A percentile compares a stretch with the other conserved stretches of the same genome.
These are phyloP conservation scores for Cladobotryum protrusum DNA, from an alignment of 2,329 filamentous ascomycete species.

Conservation along the genomic window DNA sequence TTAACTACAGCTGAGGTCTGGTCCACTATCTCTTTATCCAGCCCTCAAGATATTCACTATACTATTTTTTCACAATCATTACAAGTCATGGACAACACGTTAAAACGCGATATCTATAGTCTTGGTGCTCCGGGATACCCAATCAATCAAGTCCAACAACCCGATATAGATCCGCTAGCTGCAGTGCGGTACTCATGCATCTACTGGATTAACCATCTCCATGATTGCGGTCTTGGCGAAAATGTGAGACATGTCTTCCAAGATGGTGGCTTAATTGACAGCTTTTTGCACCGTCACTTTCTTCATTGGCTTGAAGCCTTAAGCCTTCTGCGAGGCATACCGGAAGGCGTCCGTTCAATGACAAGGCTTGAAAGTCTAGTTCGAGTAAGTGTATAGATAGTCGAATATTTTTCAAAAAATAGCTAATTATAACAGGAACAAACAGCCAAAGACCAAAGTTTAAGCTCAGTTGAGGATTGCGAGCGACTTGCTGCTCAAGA, in stretches of 20 bases:
- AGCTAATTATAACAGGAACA: background rate
- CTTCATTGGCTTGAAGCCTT: constrained; percentile 39
- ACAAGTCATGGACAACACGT: constrained; percentile 6
- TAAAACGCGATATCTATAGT: constrained; percentile 18
- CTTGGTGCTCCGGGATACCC: constrained; percentile 13
- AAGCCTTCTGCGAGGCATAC: constrained; percentile 24
- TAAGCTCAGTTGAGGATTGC: background rate
- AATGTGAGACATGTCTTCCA: background rate
- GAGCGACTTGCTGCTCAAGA: no score
- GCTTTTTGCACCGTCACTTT: constrained; percentile 29
- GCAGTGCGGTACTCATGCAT: constrained; percentile 13
- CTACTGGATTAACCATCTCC: constrained; percentile 18
- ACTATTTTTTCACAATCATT: background rate
- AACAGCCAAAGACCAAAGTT: background rate
- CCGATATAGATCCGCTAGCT: constrained; percentile 9
- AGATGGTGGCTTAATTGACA: constrained; percentile 19
- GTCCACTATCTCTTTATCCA: constrained; percentile 24
- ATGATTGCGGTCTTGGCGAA: background rate
- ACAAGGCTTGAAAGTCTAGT: constrained; percentile 7
- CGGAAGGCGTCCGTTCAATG: constrained; percentile 13
- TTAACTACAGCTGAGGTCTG: constrained; percentile 19
- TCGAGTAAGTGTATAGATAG: background rate
- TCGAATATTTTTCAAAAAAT: background rate
- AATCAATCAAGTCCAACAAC: constrained; percentile 4
- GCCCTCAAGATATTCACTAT: constrained; percentile 2